Conservation (phyloP, 192 early-diverging fungal genomes). For the Coemansia sp. region DNA sequence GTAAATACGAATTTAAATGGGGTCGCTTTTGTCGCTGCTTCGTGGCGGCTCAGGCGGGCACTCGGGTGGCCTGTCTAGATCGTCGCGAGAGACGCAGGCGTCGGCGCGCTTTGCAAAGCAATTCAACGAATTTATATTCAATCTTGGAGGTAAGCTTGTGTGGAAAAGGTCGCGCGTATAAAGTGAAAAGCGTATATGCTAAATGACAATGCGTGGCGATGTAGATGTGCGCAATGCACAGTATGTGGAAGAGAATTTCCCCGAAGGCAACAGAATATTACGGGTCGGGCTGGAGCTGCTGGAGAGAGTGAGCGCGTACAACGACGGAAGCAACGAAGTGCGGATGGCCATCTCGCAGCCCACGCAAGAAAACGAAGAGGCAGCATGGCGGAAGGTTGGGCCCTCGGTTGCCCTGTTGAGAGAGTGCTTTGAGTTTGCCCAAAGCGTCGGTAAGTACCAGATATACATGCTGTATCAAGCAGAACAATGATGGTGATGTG, state of each 20-base stretch:
- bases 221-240: constrained; percentile 34
- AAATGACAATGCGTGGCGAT: not conserved
- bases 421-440: constrained; percentile 80
- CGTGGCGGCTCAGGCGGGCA: constrained; percentile 30
- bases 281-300: constrained; percentile 30
- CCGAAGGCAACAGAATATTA: constrained; percentile 30
- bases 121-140: constrained; percentile 52
- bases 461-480: not conserved
- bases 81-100: constrained; percentile 23
- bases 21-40: constrained; percentile 44
- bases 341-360: constrained; percentile 81
- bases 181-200: not conserved
- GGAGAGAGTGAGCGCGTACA: constrained; percentile 30
- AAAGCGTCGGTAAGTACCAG: constrained; percentile 65
- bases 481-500: not conserved
- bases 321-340: constrained; percentile 42
- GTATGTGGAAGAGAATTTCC: constrained; percentile 31
- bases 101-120: constrained; percentile 46
- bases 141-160: constrained; percentile 45
- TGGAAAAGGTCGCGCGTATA: not conserved
- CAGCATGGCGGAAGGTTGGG: constrained; percentile 81
- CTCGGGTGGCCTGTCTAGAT: constrained; percentile 10
- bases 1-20: constrained; percentile 16
- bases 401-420: constrained; percentile 79
- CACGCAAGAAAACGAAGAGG: constrained; percentile 80